These are phyloP conservation scores for Nannizziopsis arthrosporioides DNA, from an alignment of 2,329 filamentous ascomycete genomes.

Conservation along the genomic window DNA sequence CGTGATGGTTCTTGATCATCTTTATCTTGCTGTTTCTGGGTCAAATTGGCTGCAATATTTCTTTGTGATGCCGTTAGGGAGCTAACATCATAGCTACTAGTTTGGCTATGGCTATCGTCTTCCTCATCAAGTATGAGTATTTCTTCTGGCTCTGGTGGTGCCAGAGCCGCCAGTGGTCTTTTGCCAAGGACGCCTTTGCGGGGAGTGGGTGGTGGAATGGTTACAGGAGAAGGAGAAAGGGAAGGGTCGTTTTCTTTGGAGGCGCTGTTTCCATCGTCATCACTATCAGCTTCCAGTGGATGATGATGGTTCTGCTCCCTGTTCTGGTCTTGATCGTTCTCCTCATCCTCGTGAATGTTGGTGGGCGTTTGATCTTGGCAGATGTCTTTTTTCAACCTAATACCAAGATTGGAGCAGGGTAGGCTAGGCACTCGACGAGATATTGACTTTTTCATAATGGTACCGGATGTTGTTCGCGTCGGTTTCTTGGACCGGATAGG, in stretches of 20 bases:
- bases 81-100: constrained; percentile 6
- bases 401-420: constrained; percentile 13
- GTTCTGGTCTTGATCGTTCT: too few relatives aligned
- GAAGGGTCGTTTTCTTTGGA: constrained; percentile 42
- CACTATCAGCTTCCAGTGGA: constrained; percentile 17
- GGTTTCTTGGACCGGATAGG: not conserved
- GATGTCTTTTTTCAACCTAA: constrained; percentile 4
- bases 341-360: constrained; percentile 20
- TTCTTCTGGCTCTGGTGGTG: constrained; percentile 26
- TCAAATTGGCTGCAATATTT: constrained; percentile 32
- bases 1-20: not conserved
- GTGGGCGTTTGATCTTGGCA: constrained; percentile 10
- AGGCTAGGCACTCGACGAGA: constrained; percentile 1
- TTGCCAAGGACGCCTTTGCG: constrained; percentile 31
- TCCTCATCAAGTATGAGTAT: constrained; percentile 23
- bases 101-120: constrained; percentile 19
- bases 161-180: constrained; percentile 34
- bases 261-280: constrained; percentile 26
- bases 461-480: constrained; percentile 14
- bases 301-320: too few relatives aligned
- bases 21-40: not conserved
- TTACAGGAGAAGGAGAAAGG: constrained; percentile 29
- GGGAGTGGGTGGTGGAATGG: constrained; percentile 25
- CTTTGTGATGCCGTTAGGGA: constrained; percentile 29
- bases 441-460: constrained; percentile 25